Percentiles rank a stretch among this genome's conserved stretches.
Evolutionary conservation across 805 yeast genomes (phyloP).

Genomic region (Candida vaughaniae): DNA sequence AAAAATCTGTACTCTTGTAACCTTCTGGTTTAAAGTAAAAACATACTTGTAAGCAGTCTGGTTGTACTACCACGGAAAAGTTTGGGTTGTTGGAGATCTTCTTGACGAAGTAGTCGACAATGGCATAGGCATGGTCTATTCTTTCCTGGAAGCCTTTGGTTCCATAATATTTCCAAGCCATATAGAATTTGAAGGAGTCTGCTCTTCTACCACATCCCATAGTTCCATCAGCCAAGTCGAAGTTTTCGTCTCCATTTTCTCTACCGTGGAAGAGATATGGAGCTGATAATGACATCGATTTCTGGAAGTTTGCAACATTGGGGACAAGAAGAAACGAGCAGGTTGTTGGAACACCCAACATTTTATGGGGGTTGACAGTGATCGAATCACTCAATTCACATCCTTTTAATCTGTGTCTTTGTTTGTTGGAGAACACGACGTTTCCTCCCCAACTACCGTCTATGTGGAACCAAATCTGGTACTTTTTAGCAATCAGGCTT

Average conservation of each 20-base stretch:
- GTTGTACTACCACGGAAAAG: slow-evolving; percentile 59
- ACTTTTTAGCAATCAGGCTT: slow-evolving; percentile 48
- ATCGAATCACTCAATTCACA: slow-evolving; percentile 67
- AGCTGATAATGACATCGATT: slow-evolving; percentile 73
- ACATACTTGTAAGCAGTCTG: slow-evolving; percentile 82
- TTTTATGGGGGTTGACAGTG: slow-evolving; percentile 82
- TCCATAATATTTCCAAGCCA: slow-evolving; percentile 84
- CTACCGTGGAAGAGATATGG: slow-evolving; percentile 75
- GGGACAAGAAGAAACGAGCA: slow-evolving; percentile 75
- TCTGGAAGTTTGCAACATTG: slow-evolving; percentile 60
- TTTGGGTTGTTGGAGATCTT: slow-evolving; percentile 37
- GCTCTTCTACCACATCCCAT: slow-evolving; percentile 91
- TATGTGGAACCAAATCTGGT: slow-evolving; percentile 74
- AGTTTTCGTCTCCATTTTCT: slow-evolving; percentile 53
- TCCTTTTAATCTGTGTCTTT: slow-evolving; percentile 53
- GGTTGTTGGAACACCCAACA: slow-evolving; percentile 83
- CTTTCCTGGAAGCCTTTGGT: slow-evolving; percentile 59
- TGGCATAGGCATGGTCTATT: slow-evolving; percentile 69
- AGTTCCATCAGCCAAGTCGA: slow-evolving; percentile 83
- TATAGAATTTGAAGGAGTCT: slow-evolving; percentile 73
- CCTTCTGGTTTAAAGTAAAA: slow-evolving; percentile 61
- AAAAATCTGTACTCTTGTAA: slow-evolving; percentile 38
- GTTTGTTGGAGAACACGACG: slow-evolving; percentile 59
- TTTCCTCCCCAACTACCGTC: slow-evolving; percentile 95
- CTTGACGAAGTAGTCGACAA: slow-evolving; percentile 60